Evolutionary conservation across 1,284 basidiomycete species (phyloP), one percentile per base, ranked within the genome.

Genomic region (Ustilago shanxiensis): DNA sequence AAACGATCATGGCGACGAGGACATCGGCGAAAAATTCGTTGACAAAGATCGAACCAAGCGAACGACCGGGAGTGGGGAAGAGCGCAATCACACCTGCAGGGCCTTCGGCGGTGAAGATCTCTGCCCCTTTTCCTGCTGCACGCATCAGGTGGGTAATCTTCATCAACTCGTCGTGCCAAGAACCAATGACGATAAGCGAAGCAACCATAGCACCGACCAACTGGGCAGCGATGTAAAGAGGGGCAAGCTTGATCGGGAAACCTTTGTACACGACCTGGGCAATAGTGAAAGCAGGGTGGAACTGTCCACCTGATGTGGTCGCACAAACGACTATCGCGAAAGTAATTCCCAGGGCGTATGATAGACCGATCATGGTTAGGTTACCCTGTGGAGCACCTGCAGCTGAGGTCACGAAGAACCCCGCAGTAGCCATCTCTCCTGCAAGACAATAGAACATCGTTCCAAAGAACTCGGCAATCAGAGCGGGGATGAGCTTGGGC

Each of bases 201-300:
- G 72, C 80, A 8, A 74, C 60, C 65, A 76, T 79, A 14, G 64
- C 79, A 41, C 80, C 80, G 35, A 80, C 51, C 50, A 82, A 24
- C 60, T 82, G 80, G 13, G 74, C 75, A 9, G 29, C 4, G 37
- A 82, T 82, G 74, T 82, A 82, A 5, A 76, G 35, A 5, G 80
- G 80, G 26, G 77, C 79, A 16, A 77, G 67, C 49, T 72, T 60
- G 64, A 76, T 57, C 6, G 80, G 80, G 72, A 82, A 82, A 51
- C 80, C 80, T 51, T 82, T 82, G 77, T 69, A 82, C 16, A 80
- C 57, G 44, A 76, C 71, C 64, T 80, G 80, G 14, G 79, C 72
- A 28, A 82, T 60, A 24, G 80, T 81, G 62, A 82, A 62, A 24
- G 28, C 68, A 5, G 80, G 79, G 60, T 82, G 72, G 66, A 82